Evolutionary conservation across 169 alveolate species (phyloP).

Genomic region (Eimeria necatrix): DNA sequence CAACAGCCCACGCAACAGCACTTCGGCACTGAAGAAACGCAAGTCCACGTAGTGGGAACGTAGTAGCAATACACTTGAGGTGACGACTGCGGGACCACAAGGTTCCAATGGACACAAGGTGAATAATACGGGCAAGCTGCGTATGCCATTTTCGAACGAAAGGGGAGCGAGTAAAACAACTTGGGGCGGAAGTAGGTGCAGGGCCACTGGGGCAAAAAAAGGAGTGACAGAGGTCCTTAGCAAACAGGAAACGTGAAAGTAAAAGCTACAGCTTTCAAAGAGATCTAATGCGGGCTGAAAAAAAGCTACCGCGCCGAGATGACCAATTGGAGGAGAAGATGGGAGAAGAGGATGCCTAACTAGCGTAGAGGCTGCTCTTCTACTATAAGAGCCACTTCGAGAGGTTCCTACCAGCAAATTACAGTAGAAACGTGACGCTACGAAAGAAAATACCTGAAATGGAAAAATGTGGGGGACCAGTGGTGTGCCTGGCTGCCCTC

Average conservation of each 20-base stretch:
- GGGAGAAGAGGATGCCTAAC: not conserved
- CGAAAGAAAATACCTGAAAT: not conserved
- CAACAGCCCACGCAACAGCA: conserved; percentile 32
- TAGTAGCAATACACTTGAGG: conserved; percentile 49
- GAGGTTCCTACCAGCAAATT: not conserved
- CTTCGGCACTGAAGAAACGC: not conserved
- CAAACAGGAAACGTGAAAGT: not conserved
- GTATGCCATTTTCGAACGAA: not conserved
- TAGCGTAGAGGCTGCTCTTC: not conserved
- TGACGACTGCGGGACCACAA: conserved; percentile 26
- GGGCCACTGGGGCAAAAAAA: not conserved
- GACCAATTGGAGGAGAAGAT: not conserved
- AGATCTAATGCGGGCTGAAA: not conserved
- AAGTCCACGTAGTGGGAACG: conserved; percentile 40
- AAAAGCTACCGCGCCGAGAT: not conserved
- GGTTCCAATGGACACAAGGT: conserved; percentile 26
- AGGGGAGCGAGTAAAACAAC: not conserved
- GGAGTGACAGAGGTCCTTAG: not conserved
- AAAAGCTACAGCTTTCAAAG: too few species aligned
- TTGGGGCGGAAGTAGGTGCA: not conserved
- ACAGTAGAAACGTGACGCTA: not conserved
- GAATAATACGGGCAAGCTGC: conserved; percentile 14
- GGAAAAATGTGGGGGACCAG: not conserved
- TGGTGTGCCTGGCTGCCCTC: conserved; percentile 15
- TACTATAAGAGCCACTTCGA: not conserved